Evolutionary conservation across 2,329 filamentous ascomycete genomes (phyloP), one percentile per base, ranked within the genome.

Genomic region (Colletotrichum sp.): DNA sequence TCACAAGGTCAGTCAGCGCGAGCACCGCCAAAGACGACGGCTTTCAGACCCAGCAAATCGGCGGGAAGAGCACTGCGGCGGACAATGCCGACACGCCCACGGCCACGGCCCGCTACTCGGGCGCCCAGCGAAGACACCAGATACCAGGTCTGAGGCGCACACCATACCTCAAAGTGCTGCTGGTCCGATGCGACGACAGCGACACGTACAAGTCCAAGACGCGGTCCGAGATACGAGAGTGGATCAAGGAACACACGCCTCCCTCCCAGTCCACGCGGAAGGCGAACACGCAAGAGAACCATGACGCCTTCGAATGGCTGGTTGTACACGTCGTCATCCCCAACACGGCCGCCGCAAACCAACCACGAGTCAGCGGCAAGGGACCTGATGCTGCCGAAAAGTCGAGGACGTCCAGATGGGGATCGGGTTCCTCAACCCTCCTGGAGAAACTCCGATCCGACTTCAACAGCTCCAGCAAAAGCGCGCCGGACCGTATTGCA

Each of bases 291-390:
- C 93, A 96, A 81, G 96, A 98, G 82, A 97, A 98, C 77, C 97
- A 99, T 82, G 96, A 99, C 87, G 96, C 97, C 1, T 98, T 94
- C 80, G 97, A 99, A 84, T 99, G 96, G 95, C 88, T 99, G 78
- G 95, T 99, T 71, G 83, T 99, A 26, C 97, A 99, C 83, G 95
- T 99, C 30, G 95, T 98, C 15, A 89, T 98, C 21, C 96, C 96
- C 16, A 96, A 98, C 78, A 96, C 95, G 0, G 89, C 92, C 16
- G 95, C 95, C 2, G 93, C 95, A 26, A 94, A 93, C 3, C 95
- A 98, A 82, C 95, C 95, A 16, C 90, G 94, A 77, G 91, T 88
- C 73, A 91, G 89, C 71, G 86, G 88, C 70, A 89, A 90, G 77
- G 84, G 83, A 28, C 82, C 89, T 5, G 91, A 93, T 28, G 86